Evolutionary conservation across 176 grass and related monocot species (phyloP).

Genomic region (Leersia perrieri): DNA sequence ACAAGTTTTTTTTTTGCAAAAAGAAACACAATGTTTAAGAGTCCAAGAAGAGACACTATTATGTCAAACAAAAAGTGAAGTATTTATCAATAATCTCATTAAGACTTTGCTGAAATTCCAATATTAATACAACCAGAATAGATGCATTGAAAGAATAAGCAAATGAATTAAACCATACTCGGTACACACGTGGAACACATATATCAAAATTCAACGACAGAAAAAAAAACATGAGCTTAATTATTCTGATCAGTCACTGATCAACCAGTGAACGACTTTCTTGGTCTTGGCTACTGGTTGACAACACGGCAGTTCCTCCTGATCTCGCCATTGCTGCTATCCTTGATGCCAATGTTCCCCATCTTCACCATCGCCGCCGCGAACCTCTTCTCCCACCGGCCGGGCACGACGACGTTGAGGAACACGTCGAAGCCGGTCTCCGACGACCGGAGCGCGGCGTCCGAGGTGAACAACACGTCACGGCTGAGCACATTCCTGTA

Average conservation of each 20-base stretch:
- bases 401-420: background rate
- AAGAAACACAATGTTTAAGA: too few relatives aligned
- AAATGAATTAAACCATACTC: background rate
- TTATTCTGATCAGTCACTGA: background rate
- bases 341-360: background rate
- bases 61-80: too few relatives aligned
- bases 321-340: constrained; percentile 25
- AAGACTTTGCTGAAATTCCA: background rate
- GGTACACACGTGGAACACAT: too few relatives aligned
- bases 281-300: constrained; percentile 10
- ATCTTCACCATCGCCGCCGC: constrained; percentile 32
- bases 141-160: background rate
- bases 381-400: background rate
- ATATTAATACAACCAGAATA: background rate
- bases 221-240: background rate
- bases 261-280: background rate
- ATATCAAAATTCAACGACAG: background rate
- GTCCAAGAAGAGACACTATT: too few relatives aligned
- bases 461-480: constrained; percentile 28
- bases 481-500: constrained; percentile 24
- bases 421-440: background rate
- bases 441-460: background rate
- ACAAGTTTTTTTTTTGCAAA: too few relatives aligned
- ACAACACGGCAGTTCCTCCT: constrained; percentile 16
- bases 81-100: too few relatives aligned